Evolutionary conservation across 345 rosid genomes (phyloP).

Genomic region (Euphorbia lathyris): DNA sequence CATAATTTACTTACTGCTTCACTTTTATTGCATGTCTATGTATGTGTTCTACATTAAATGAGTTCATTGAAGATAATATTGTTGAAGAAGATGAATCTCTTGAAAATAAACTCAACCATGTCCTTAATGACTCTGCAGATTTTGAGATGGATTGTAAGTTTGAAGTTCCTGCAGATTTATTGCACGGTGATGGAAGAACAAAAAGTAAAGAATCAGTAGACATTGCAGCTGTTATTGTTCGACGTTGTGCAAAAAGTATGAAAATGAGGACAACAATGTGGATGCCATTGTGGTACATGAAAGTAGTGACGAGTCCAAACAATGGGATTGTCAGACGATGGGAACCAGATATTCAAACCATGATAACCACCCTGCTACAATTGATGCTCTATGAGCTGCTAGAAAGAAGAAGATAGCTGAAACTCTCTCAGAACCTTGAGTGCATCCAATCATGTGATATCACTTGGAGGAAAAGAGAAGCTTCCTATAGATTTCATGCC

Average conservation of each 20-base stretch:
- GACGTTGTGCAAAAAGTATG: conserved; percentile 53
- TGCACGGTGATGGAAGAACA: conserved; percentile 35
- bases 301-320: conserved; percentile 67
- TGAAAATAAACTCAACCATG: conserved; percentile 42
- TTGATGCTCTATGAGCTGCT: conserved; percentile 52
- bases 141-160: conserved; percentile 53
- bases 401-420: conserved; percentile 61
- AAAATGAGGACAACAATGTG: conserved; percentile 50
- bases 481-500: conserved; percentile 72
- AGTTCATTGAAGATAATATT: conserved; percentile 21
- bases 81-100: conserved; percentile 49
- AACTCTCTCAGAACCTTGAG: conserved; percentile 44
- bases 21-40: not conserved
- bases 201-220: conserved; percentile 47
- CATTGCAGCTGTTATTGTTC: conserved; percentile 49
- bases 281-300: conserved; percentile 48
- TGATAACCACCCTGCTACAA: conserved; percentile 85
- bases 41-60: not conserved
- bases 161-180: conserved; percentile 63
- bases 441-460: conserved; percentile 40
- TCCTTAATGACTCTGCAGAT: conserved; percentile 35
- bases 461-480: conserved; percentile 69
- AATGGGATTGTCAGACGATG: conserved; percentile 69
- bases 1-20: not conserved
- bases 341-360: conserved; percentile 69